Percentiles rank a stretch among this genome's conserved stretches.
Evolutionary conservation across 352 stramenopile species (phyloP).

Genomic region (Phytopythium chamaehyphon): DNA sequence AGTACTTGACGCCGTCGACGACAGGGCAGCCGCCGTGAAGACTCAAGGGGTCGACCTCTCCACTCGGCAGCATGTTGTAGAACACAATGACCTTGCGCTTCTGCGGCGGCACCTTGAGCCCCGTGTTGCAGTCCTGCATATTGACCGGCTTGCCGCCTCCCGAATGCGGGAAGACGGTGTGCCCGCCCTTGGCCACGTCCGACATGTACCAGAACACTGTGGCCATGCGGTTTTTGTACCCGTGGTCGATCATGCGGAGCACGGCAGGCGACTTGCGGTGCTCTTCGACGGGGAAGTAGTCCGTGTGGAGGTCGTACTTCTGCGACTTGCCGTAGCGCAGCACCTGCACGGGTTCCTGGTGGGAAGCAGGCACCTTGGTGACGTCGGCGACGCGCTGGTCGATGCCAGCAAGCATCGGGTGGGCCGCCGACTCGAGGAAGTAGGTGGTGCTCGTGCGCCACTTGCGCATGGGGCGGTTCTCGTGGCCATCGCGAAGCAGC

Average conservation of each 20-base stretch:
- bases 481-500: slow-evolving; percentile 55
- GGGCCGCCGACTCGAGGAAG: slow-evolving; percentile 48
- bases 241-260: slow-evolving; percentile 51
- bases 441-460: slow-evolving; percentile 81
- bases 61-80: slow-evolving; percentile 76
- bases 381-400: slow-evolving; percentile 58
- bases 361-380: slow-evolving; percentile 45
- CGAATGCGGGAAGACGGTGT: slow-evolving; percentile 69
- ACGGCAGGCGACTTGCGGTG: slow-evolving; percentile 38
- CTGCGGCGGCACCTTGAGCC: slow-evolving; percentile 53
- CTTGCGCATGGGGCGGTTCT: slow-evolving; percentile 53
- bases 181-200: slow-evolving; percentile 57
- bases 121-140: slow-evolving; percentile 53
- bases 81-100: slow-evolving; percentile 82
- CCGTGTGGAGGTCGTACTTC: slow-evolving; percentile 74
- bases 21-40: slow-evolving; percentile 69
- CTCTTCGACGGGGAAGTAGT: slow-evolving; percentile 50
- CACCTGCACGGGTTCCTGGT: slow-evolving; percentile 71
- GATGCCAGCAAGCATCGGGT: slow-evolving; percentile 41
- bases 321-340: slow-evolving; percentile 66
- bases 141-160: slow-evolving; percentile 35
- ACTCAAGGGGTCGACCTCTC: slow-evolving; percentile 55
- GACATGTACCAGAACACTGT: slow-evolving; percentile 88
- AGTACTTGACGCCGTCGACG: slow-evolving; percentile 69
- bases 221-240: slow-evolving; percentile 81